These are phyloP conservation scores for Alternaria ethzedia DNA, from an alignment of 2,329 filamentous ascomycete genomes.

Conservation along the genomic window DNA sequence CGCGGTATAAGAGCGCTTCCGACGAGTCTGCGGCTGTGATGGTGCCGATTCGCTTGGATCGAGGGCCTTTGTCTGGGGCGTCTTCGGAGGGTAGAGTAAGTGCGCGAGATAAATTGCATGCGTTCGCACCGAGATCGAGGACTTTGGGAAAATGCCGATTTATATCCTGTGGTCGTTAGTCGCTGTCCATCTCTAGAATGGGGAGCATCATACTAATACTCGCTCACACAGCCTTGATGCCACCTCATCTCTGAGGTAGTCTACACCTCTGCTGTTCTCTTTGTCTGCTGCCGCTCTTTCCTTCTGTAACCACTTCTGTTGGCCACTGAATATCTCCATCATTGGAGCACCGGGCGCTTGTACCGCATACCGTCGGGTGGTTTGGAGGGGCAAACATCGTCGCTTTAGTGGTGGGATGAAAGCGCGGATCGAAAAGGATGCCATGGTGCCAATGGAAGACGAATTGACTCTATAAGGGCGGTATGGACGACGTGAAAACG, in stretches of 20 bases:
- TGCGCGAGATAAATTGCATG: constrained; percentile 89
- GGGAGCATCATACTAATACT: constrained; percentile 66
- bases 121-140: constrained; percentile 93
- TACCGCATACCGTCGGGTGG: constrained; percentile 70
- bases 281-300: constrained; percentile 78
- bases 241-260: constrained; percentile 94
- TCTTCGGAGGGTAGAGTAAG: constrained; percentile 69
- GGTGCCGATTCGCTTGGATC: constrained; percentile 73
- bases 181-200: background rate
- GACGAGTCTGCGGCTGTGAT: constrained; percentile 86
- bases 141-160: constrained; percentile 84
- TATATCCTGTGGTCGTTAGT: constrained; percentile 71
- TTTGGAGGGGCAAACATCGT: constrained; percentile 30
- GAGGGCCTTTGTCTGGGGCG: constrained; percentile 66
- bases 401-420: constrained; percentile 45
- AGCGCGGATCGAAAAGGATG: constrained; percentile 40
- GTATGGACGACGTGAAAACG: background rate
- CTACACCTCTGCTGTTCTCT: constrained; percentile 76
- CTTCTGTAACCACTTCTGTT: constrained; percentile 88
- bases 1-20: constrained; percentile 76
- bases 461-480: background rate
- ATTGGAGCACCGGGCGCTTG: constrained; percentile 77
- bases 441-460: constrained; percentile 28
- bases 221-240: constrained; percentile 84
- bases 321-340: constrained; percentile 89